Percentiles rank a stretch among this genome's conserved stretches.
phyloP scores from a whole-genome alignment of 1,284 basidiomycete genomes.

The Puccinia polysora region DNA sequence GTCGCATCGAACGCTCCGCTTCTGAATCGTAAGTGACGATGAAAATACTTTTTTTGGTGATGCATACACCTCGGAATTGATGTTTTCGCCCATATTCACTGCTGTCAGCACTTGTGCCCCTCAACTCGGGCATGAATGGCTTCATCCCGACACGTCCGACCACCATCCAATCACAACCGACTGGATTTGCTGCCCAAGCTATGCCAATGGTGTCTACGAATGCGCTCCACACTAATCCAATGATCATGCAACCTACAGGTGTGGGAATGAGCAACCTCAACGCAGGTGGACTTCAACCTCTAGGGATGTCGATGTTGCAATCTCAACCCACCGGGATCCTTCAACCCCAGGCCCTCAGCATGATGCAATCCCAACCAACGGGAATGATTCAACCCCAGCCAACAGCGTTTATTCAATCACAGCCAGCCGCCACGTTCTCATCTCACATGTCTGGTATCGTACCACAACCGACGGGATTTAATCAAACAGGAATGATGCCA shows the following conservation, averaged over 20 bases:
- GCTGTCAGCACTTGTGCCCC: constrained; percentile 46
- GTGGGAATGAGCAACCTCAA: constrained; percentile 46
- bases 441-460: constrained; percentile 10
- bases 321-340: constrained; percentile 45
- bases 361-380: constrained; percentile 45
- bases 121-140: constrained; percentile 45
- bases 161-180: not conserved
- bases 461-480: constrained; percentile 46
- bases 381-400: constrained; percentile 40
- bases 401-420: too few relatives aligned
- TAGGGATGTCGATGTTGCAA: constrained; percentile 44
- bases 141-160: constrained; percentile 14
- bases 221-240: constrained; percentile 44
- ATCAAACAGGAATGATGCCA: constrained; percentile 25
- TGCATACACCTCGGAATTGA: too few relatives aligned
- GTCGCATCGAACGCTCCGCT: constrained; percentile 81
- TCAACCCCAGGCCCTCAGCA: constrained; percentile 16
- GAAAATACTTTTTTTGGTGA: too few relatives aligned
- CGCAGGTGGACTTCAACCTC: constrained; percentile 51
- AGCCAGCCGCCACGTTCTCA: constrained; percentile 43
- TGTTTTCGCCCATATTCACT: too few relatives aligned
- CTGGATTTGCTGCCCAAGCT: not conserved
- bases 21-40: constrained; percentile 77
- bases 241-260: constrained; percentile 49
- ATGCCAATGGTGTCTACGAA: constrained; percentile 44